phyloP scores from a whole-genome alignment of 2,329 filamentous ascomycete genomes.

The Chaetomiaceae sp. region DNA sequence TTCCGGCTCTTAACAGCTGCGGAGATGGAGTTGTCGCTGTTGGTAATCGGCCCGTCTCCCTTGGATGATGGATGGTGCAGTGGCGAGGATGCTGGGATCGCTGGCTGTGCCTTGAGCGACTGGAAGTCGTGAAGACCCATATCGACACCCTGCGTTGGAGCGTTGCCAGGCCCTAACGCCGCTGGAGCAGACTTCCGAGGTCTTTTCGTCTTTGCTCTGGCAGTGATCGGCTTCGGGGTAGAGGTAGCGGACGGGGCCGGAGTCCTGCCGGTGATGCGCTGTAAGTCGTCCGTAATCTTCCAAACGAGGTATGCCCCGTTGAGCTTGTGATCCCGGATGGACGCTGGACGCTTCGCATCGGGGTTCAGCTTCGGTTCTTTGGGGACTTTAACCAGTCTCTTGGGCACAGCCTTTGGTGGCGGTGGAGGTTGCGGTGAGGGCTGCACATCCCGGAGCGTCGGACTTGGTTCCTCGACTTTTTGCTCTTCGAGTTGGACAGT shows the following conservation, averaged over 20 bases:
- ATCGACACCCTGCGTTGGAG: background rate
- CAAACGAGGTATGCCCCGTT: slow-evolving; percentile 42
- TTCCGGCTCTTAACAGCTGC: slow-evolving; percentile 46
- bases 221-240: background rate
- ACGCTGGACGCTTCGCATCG: slow-evolving; percentile 36
- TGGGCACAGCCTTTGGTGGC: slow-evolving; percentile 4
- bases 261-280: slow-evolving; percentile 30
- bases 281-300: slow-evolving; percentile 39
- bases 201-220: slow-evolving; percentile 16
- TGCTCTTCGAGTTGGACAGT: background rate
- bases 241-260: background rate
- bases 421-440: background rate
- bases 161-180: slow-evolving; percentile 2
- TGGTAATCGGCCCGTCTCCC: background rate
- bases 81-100: background rate
- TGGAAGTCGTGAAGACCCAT: background rate
- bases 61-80: background rate
- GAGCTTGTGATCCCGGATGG: slow-evolving; percentile 42
- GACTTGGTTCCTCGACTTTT: background rate
- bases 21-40: slow-evolving; percentile 39
- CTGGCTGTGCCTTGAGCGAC: background rate
- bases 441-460: background rate
- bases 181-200: slow-evolving; percentile 25
- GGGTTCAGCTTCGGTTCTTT: slow-evolving; percentile 31
- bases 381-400: slow-evolving; percentile 12